Evolutionary conservation across 2,329 filamentous ascomycete species (phyloP).

Genomic region (Leptographium wingfieldii): DNA sequence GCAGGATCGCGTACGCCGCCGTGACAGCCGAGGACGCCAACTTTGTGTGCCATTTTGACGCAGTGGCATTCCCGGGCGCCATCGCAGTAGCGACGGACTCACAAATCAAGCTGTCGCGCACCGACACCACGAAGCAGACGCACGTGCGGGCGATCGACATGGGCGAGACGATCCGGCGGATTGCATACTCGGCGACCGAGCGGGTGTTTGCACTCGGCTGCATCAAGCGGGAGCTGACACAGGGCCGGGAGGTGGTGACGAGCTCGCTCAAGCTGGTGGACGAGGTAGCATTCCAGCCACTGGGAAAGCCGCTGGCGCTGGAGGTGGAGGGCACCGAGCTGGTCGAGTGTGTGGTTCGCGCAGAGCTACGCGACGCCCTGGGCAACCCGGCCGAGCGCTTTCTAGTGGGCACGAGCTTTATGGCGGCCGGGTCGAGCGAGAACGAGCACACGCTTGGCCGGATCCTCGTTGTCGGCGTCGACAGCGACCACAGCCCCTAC

Average conservation of each 20-base stretch:
- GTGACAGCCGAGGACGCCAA: constrained; percentile 81
- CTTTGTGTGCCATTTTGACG: constrained; percentile 70
- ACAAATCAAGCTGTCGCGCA: constrained; percentile 64
- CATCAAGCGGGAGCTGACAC: constrained; percentile 58
- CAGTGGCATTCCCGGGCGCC: constrained; percentile 65
- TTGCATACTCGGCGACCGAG: constrained; percentile 70
- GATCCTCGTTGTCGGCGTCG: constrained; percentile 74
- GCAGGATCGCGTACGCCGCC: constrained; percentile 81
- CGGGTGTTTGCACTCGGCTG: constrained; percentile 81
- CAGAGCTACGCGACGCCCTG: constrained; percentile 49
- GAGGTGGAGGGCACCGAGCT: constrained; percentile 47
- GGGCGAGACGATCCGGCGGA: constrained; percentile 69
- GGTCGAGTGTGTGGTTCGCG: constrained; percentile 71
- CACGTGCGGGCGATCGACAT: constrained; percentile 74
- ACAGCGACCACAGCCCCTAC: constrained; percentile 60
- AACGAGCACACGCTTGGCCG: constrained; percentile 52
- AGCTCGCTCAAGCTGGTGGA: constrained; percentile 85
- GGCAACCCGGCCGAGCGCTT: constrained; percentile 61
- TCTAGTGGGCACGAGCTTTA: constrained; percentile 76
- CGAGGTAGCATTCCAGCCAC: constrained; percentile 70
- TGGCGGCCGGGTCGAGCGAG: constrained; percentile 19
- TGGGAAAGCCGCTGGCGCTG: constrained; percentile 57
- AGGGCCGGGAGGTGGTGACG: constrained; percentile 61
- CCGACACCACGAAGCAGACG: constrained; percentile 77
- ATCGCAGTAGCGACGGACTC: constrained; percentile 68